Base-by-base conservation (phyloP, 1,284 basidiomycete genomes). In the Rhodotorula sp. region DNA sequence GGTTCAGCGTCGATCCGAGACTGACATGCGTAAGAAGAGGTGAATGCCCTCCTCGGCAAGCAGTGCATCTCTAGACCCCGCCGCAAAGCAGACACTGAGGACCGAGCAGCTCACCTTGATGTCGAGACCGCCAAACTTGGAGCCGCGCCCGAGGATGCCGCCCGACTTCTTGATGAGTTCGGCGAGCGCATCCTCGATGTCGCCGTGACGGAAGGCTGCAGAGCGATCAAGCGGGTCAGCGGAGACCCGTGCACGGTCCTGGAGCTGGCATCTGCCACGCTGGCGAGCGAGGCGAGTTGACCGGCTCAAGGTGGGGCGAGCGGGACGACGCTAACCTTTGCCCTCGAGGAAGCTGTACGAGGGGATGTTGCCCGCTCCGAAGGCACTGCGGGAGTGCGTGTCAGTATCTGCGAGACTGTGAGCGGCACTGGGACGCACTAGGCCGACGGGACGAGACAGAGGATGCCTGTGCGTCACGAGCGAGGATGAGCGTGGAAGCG, bases 51-150 rank as follows among this genome's bases (percentile, higher is more conserved):
- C 5, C 34, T 5, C 34, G 3, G 34, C 34, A 34, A 34, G 34
- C 34, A 5, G 34, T 34, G 3, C 3, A 34, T 34, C 34, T 34
- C 34, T 34, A 3, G 34, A 34, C 34, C 34, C 3, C 34, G 34
- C 34, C 34, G 34, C 34, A 34, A 5, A 34, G 34, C 34, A 34
- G 34, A 5, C 34, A 34, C 34, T 34, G 34, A 34, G 34, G 34
- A 34, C 34, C 34, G 34, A 34, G 34, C 34, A 34, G 34, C 34
- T 34, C 34, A 34, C 34, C 34, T 78, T 75, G 70, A 78, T 77
- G 66, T 79, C 79, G 56, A 80, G 69, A 16, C 79, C 79, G 9
- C 72, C 73, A 54, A 79, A 80, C 67, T 79, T 79, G 54, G 73
- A 71, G 41, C 72, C 72, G 23, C 77, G 67, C 14, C 72, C 70